A percentile compares a stretch with the other conserved stretches of the same genome.
Evolutionary conservation across 768 basidiomycete species (phyloP).

Genomic region (Asterophora parasitica): DNA sequence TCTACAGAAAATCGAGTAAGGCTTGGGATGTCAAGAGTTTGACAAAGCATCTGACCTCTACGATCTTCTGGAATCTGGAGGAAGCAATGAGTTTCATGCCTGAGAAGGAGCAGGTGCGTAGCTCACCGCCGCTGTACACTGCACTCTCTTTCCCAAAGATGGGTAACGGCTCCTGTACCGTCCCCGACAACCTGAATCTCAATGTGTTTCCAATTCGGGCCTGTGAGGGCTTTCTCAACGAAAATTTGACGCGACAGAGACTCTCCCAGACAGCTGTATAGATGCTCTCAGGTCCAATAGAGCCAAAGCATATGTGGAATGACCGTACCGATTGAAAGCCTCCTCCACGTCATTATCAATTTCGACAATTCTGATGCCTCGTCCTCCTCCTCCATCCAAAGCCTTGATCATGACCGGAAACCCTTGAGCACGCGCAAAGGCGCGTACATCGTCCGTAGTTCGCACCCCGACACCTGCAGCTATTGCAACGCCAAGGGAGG

Average conservation of each 20-base stretch:
- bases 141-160: conserved; percentile 89
- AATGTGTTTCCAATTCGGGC: conserved; percentile 72
- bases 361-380: conserved; percentile 85
- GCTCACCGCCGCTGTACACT: conserved; percentile 78
- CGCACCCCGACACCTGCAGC: conserved; percentile 26
- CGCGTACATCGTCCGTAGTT: conserved; percentile 22
- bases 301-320: not conserved
- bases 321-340: conserved; percentile 54
- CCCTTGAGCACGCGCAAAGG: conserved; percentile 25
- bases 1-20: conserved; percentile 13
- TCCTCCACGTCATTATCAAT: conserved; percentile 66
- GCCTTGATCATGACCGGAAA: conserved; percentile 83
- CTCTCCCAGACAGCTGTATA: conserved; percentile 31
- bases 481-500: conserved; percentile 24
- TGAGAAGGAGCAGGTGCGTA: not conserved
- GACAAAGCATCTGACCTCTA: conserved; percentile 49
- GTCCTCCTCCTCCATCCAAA: conserved; percentile 84
- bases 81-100: not conserved
- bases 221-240: conserved; percentile 80
- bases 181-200: conserved; percentile 87
- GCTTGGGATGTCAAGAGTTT: not conserved
- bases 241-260: conserved; percentile 52
- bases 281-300: not conserved
- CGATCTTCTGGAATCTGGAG: conserved; percentile 68
- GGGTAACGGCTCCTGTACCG: conserved; percentile 68